Evolutionary conservation across 306 rosid genomes (phyloP).

Genomic region (Dalbergia oliveri): DNA sequence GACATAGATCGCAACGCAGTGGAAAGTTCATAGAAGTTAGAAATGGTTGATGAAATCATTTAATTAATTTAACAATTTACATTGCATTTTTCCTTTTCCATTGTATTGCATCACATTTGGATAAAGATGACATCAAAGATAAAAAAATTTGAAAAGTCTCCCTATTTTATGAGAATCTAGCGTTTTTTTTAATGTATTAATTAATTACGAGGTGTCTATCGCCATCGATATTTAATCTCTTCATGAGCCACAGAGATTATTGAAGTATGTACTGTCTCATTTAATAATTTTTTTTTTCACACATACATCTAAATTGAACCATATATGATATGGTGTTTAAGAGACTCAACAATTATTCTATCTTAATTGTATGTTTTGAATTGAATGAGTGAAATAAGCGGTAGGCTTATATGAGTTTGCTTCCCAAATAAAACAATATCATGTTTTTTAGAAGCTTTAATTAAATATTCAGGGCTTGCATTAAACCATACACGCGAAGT

Average conservation of each 20-base stretch:
- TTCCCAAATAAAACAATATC: neutral
- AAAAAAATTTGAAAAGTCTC: neutral
- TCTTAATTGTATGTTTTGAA: neutral
- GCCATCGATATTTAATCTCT: no score
- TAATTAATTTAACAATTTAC: neutral
- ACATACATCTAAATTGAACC: no score
- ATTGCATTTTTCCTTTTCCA: conserved; percentile 19
- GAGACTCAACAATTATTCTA: no score
- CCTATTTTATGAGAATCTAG: neutral
- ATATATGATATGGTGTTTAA: no score
- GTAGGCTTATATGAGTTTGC: neutral
- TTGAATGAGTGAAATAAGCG: neutral
- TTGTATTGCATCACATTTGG: conserved; percentile 19
- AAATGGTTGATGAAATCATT: neutral
- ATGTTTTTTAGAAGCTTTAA: neutral
- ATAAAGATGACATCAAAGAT: conserved; percentile 29
- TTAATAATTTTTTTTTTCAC: no score
- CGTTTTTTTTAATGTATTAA: neutral
- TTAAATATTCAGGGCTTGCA: neutral
- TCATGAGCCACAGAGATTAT: no score
- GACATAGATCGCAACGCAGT: neutral
- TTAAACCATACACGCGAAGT: neutral
- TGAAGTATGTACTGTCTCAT: no score
- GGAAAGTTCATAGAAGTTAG: conserved; percentile 25
- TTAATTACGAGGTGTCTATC: no score